These are phyloP conservation scores for Mortierella antarctica DNA, from an alignment of 192 early-diverging fungal species.

Conservation along the genomic window DNA sequence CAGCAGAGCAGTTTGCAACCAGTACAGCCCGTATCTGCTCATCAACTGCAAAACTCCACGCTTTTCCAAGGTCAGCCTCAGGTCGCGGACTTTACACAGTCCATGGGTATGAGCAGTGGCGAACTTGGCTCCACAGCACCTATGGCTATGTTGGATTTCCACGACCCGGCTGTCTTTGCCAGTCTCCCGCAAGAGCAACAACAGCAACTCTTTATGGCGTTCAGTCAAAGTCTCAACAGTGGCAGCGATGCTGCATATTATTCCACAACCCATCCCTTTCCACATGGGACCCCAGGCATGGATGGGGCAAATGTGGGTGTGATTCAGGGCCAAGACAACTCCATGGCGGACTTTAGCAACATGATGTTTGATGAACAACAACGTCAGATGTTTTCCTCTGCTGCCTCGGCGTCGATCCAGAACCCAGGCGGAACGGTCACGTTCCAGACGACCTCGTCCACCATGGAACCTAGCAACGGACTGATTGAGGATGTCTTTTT, in stretches of 20 bases:
- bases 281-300: background rate
- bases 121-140: background rate
- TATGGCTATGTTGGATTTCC: constrained; percentile 9
- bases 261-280: background rate
- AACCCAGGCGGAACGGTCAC: background rate
- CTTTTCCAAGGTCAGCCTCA: constrained; percentile 8
- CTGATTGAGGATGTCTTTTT: background rate
- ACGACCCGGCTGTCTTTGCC: constrained; percentile 27
- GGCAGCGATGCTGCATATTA: background rate
- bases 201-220: constrained; percentile 32
- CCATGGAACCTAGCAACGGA: too few relatives aligned
- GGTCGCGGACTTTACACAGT: background rate
- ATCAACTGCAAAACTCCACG: constrained; percentile 11
- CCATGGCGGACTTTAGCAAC: constrained; percentile 5
- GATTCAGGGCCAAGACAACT: constrained; percentile 3
- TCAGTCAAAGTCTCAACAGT: constrained; percentile 22
- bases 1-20: background rate
- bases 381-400: constrained; percentile 16
- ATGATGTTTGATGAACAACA: constrained; percentile 10
- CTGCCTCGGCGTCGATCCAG: background rate
- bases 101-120: background rate
- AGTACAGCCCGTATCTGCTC: background rate
- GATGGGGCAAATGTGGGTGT: background rate
- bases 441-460: background rate
- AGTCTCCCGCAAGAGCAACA: constrained; percentile 22